These are phyloP conservation scores for Durusdinium trenchii DNA, from an alignment of 73 alveolate genomes.

Conservation along the genomic window DNA sequence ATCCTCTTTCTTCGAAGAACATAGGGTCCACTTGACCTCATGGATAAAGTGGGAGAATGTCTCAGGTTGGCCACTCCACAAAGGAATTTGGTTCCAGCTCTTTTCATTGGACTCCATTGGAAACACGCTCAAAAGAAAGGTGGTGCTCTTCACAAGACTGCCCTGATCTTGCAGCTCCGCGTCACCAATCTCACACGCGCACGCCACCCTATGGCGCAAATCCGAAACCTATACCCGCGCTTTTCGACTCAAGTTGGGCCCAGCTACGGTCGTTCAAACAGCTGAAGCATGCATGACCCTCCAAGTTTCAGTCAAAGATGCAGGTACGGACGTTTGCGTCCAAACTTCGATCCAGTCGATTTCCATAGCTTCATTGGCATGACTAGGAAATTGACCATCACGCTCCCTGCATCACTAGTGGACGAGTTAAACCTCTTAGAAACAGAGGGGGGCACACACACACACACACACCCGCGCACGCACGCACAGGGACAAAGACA, in stretches of 20 bases:
- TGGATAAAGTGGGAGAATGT: not conserved
- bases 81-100: not conserved
- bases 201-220: not conserved
- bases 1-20: not conserved
- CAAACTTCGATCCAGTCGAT: no score
- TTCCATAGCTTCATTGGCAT: no score
- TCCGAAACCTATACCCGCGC: not conserved
- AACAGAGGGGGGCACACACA: no score
- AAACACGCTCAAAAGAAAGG: no score
- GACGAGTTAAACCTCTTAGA: no score
- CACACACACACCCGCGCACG: no score
- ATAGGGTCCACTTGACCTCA: conserved; percentile 8
- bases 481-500: no score
- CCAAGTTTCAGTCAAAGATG: no score
- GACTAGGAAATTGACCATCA: no score
- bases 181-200: not conserved
- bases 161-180: not conserved
- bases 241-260: not conserved
- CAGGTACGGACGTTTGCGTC: no score
- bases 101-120: not conserved
- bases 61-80: not conserved
- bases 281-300: not conserved
- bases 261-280: not conserved
- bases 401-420: no score
- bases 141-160: not conserved